phyloP scores from a whole-genome alignment of 2,329 filamentous ascomycete genomes.

The Aplosporella prunicola region DNA sequence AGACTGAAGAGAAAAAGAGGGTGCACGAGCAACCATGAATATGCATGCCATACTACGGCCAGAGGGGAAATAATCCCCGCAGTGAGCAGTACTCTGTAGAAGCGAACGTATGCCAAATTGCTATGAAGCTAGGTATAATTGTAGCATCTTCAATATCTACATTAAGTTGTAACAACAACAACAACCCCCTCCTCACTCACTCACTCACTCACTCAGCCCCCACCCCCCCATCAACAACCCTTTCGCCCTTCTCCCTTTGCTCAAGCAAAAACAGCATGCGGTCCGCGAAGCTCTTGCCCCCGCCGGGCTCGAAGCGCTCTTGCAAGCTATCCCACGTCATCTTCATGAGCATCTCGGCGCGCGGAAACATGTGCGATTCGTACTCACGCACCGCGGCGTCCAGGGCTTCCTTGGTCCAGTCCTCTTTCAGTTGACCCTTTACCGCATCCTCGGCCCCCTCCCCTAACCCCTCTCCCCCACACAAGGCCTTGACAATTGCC shows the following conservation, averaged over 20 bases:
- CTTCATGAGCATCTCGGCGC: constrained; percentile 25
- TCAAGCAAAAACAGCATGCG: constrained; percentile 1
- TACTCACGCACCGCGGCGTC: constrained; percentile 19
- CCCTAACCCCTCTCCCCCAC: too few species aligned
- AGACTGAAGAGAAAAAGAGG: too few species aligned
- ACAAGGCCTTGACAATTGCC: constrained; percentile 2
- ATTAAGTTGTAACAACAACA: too few species aligned
- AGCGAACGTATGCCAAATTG: too few species aligned
- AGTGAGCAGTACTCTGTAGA: too few species aligned
- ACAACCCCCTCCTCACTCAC: background rate
- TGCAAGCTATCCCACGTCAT: constrained; percentile 20
- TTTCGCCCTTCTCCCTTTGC: constrained; percentile 1
- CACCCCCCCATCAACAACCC: background rate
- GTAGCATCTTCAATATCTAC: too few species aligned
- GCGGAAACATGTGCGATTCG: constrained; percentile 10
- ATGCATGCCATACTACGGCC: too few species aligned
- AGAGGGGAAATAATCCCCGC: too few species aligned
- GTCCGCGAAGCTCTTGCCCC: constrained; percentile 29
- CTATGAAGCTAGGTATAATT: too few species aligned
- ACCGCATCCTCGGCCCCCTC: too few species aligned
- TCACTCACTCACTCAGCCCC: constrained; percentile 3
- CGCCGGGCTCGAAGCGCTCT: constrained; percentile 4
- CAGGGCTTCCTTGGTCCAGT: constrained; percentile 13
- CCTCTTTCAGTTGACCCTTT: too few species aligned
- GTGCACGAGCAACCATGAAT: too few species aligned